phyloP scores from a whole-genome alignment of 768 basidiomycete species.

The Mycena alexandri region DNA sequence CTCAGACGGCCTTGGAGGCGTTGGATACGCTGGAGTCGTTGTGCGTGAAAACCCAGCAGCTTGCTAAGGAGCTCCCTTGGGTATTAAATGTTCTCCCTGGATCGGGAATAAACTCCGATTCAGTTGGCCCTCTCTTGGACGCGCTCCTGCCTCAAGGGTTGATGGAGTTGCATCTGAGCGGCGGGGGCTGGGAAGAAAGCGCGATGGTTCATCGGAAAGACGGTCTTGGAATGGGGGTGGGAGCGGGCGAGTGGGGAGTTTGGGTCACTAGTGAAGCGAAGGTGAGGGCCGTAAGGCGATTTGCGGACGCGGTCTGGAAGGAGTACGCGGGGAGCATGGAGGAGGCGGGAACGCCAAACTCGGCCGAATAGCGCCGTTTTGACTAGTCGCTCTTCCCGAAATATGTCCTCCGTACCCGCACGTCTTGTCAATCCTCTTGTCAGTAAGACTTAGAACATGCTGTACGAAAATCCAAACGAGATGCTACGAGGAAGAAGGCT shows the following conservation, averaged over 20 bases:
- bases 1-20: constrained; percentile 55
- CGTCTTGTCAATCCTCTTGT: too few species aligned
- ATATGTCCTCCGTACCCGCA: too few species aligned
- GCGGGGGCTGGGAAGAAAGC: constrained; percentile 71
- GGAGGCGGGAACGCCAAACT: too few species aligned
- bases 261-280: constrained; percentile 73
- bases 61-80: constrained; percentile 54
- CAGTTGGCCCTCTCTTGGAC: constrained; percentile 62
- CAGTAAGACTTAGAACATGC: too few species aligned
- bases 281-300: constrained; percentile 64
- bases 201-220: constrained; percentile 63
- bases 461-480: too few species aligned
- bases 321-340: constrained; percentile 10
- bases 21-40: constrained; percentile 57
- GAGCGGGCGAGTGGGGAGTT: constrained; percentile 70
- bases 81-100: constrained; percentile 75
- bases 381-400: too few species aligned
- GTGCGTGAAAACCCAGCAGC: constrained; percentile 50
- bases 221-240: constrained; percentile 79
- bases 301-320: constrained; percentile 54
- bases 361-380: too few species aligned
- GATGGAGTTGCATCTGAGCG: constrained; percentile 82
- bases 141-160: constrained; percentile 68
- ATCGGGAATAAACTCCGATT: constrained; percentile 76
- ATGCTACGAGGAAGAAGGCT: too few species aligned